A percentile compares a stretch with the other conserved stretches of the same genome.
Conservation (phyloP, 306 rosid genomes). For the Neltuma alba region DNA sequence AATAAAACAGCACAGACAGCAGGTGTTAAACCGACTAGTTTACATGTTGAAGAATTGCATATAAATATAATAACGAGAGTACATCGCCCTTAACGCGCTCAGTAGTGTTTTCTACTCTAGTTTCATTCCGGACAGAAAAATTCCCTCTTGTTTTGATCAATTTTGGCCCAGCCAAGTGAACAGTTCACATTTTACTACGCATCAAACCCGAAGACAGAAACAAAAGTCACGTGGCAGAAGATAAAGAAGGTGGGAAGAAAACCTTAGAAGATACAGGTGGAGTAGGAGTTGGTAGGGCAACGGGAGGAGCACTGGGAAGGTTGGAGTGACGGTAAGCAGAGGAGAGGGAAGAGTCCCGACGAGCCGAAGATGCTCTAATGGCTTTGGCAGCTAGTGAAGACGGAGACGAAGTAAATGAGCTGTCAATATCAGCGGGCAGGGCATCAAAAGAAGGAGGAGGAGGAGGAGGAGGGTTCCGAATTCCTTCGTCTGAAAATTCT, state of each 20-base stretch:
- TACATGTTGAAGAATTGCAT: background rate
- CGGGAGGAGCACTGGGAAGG: slow-evolving; percentile 42
- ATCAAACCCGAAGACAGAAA: background rate
- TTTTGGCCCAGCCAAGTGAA: background rate
- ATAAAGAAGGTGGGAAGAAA: slow-evolving; percentile 15
- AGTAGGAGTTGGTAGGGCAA: slow-evolving; percentile 20
- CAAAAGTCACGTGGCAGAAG: background rate
- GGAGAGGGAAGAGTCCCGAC: slow-evolving; percentile 85
- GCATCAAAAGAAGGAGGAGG: slow-evolving; percentile 6
- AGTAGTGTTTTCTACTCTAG: background rate
- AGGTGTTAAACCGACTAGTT: background rate
- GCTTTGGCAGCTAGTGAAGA: slow-evolving; percentile 95
- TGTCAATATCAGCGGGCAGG: slow-evolving; percentile 14
- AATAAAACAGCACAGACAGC: background rate
- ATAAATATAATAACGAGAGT: background rate
- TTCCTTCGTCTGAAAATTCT: slow-evolving; percentile 4
- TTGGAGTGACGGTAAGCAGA: slow-evolving; percentile 76
- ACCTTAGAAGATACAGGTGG: slow-evolving; percentile 26
- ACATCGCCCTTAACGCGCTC: background rate
- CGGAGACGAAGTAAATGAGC: slow-evolving; percentile 40
- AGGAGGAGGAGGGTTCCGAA: slow-evolving; percentile 41
- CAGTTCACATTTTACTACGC: background rate
- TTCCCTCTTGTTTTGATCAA: background rate
- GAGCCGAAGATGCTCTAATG: slow-evolving; percentile 87
- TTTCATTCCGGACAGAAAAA: background rate